Base-by-base conservation (phyloP, 805 yeast species). In the Hanseniaspora mollemarum region DNA sequence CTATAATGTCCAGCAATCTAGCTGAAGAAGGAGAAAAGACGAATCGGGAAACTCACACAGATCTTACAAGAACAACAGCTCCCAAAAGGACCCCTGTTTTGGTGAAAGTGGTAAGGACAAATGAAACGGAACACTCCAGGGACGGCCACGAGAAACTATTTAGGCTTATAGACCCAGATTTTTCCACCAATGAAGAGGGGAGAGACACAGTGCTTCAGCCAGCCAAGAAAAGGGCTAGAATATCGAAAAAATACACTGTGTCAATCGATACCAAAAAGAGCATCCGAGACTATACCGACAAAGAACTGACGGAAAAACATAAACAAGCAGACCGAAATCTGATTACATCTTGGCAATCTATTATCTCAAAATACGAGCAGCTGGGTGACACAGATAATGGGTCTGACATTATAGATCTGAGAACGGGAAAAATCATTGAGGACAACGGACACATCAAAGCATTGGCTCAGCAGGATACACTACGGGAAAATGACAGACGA, bases 401-500 rank as follows among this genome's bases (percentile, higher is more conserved):
- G 49, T 81, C 83, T 35, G 87, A 80, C 60, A 70, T 78, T 22
- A 65, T 80, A n/a, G 87, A 84, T 60, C 58, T 84, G 21, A 59
- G 61, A 9, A 77, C 87, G 0, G 88, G 90, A 0, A 69, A 73
- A 51, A 73, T 84, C 1, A 62, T 79, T 1, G 74, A 68, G 29
- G 87, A 84, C 57, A 72, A 76, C 48, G 94, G 94, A 1, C 94
- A 84, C 62, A 57, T 84, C 21, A 64, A 74, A 52, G 73, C 80
- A 52, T 54, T 42, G 21, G 25, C 4, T 1, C 51, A 48, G 18
- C 51, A 54, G 3, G 49, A 19, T 31, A 43, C 52, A 43, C 16
- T 51, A n/a, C 25, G 26, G 59, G 54, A 49, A 42, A 54, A 16
- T 40, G 55, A 12, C 57, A 56, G 15, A 61, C 63, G 22, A 5